Percentiles rank a stretch among this genome's conserved stretches.
phyloP scores from a whole-genome alignment of 2,329 filamentous ascomycete genomes.

The Elsinoe perseae region DNA sequence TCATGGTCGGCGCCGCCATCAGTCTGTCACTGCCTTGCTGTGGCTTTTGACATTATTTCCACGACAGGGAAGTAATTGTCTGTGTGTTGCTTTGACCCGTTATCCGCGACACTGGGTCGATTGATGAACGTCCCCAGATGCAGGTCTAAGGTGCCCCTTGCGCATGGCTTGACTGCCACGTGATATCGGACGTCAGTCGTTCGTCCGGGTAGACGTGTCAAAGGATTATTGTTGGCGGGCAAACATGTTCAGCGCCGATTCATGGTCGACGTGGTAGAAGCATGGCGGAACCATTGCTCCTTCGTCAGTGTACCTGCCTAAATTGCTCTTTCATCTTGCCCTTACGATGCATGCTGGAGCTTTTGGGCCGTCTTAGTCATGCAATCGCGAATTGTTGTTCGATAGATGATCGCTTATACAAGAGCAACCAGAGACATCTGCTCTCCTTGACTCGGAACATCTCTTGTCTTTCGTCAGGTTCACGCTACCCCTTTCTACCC shows the following conservation, averaged over 20 bases:
- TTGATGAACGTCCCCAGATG: conserved; percentile 8
- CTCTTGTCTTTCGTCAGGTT: not conserved
- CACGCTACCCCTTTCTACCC: not conserved
- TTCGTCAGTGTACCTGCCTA: not conserved
- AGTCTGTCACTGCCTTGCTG: not conserved
- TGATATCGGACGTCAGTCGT: not conserved
- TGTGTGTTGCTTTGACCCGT: not conserved
- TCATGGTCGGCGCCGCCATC: not conserved
- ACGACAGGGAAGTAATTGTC: not conserved
- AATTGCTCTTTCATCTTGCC: not conserved
- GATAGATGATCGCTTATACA: not conserved
- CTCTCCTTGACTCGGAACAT: not conserved
- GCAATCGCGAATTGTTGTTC: not conserved
- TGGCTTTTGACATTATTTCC: not conserved
- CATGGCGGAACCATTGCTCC: not conserved
- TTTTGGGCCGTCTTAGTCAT: not conserved
- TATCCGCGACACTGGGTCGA: conserved; percentile 11
- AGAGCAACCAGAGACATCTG: not conserved
- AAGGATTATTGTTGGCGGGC: not conserved
- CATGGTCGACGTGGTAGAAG: not conserved
- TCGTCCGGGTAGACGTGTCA: not conserved
- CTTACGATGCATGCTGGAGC: not conserved
- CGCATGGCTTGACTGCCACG: not conserved
- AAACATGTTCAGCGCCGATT: conserved; percentile 1
- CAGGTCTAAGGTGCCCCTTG: not conserved